phyloP scores from a whole-genome alignment of 73 alveolate species.

The Paraurostyla sp. region DNA sequence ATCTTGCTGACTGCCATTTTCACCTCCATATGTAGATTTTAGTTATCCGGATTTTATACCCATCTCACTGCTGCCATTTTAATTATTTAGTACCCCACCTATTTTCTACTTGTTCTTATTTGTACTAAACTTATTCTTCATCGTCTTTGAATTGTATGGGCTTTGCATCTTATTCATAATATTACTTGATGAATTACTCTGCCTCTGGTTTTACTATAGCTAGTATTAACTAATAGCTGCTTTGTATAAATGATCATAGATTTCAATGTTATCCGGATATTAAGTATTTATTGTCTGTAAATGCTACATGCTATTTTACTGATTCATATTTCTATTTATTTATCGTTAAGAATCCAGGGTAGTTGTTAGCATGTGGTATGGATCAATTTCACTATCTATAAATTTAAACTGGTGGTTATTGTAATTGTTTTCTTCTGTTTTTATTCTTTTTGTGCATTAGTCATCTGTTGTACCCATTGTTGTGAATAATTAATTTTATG shows the following conservation, averaged over 20 bases:
- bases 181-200: too few species aligned
- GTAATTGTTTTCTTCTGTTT: constrained; percentile 4
- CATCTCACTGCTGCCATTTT: too few species aligned
- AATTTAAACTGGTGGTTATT: too few species aligned
- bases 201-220: too few species aligned
- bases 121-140: constrained; percentile 43
- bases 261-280: not conserved
- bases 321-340: too few species aligned
- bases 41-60: too few species aligned
- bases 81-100: not conserved
- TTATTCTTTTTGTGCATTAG: not conserved
- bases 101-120: not conserved
- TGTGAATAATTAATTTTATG: not conserved
- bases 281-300: not conserved
- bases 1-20: not conserved
- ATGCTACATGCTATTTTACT: too few species aligned
- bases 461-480: not conserved
- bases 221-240: not conserved
- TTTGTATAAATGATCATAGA: not conserved
- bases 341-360: not conserved
- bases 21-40: not conserved
- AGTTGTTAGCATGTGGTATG: not conserved
- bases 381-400: not conserved
- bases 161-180: constrained; percentile 1
- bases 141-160: constrained; percentile 34